Evolutionary conservation across 805 yeast genomes (phyloP).

Genomic region (Priceomyces melissophilus): DNA sequence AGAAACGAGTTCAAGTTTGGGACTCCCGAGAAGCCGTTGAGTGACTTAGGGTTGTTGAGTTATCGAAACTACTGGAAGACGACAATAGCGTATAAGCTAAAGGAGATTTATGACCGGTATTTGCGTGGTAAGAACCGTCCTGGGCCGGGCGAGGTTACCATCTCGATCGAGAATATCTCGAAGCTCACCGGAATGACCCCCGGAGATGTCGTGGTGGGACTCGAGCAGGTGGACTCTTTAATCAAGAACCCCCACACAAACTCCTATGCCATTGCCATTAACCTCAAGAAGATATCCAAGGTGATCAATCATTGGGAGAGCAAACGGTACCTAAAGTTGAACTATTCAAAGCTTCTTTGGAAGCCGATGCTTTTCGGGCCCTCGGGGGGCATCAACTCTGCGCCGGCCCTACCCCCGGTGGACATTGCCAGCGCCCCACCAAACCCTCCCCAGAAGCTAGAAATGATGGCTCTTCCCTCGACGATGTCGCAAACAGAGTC

Average conservation of each 20-base stretch:
- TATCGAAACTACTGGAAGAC: conserved; percentile 86
- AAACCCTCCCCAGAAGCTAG: too few relatives aligned
- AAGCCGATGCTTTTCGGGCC: conserved; percentile 82
- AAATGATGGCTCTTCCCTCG: neutral
- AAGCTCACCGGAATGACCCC: conserved; percentile 79
- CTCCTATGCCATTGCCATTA: conserved; percentile 52
- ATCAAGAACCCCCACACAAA: conserved; percentile 42
- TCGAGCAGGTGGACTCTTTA: conserved; percentile 72
- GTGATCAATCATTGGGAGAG: conserved; percentile 49
- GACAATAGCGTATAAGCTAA: conserved; percentile 51
- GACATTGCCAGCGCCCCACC: too few relatives aligned
- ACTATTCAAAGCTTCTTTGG: conserved; percentile 63
- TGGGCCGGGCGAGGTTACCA: conserved; percentile 7
- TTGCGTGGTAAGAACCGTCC: neutral
- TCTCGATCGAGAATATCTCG: conserved; percentile 62
- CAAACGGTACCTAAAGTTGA: conserved; percentile 51
- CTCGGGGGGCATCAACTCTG: conserved; percentile 77
- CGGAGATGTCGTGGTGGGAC: conserved; percentile 81
- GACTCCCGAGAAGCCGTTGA: conserved; percentile 92
- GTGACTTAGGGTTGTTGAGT: conserved; percentile 80
- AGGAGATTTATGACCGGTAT: conserved; percentile 20
- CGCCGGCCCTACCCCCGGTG: conserved; percentile 35
- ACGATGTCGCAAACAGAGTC: conserved; percentile 3
- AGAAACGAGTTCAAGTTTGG: conserved; percentile 76
- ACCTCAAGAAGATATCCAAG: conserved; percentile 39